Evolutionary conservation across 768 basidiomycete species (phyloP).

Genomic region (Leucosporidium creatinivorum): DNA sequence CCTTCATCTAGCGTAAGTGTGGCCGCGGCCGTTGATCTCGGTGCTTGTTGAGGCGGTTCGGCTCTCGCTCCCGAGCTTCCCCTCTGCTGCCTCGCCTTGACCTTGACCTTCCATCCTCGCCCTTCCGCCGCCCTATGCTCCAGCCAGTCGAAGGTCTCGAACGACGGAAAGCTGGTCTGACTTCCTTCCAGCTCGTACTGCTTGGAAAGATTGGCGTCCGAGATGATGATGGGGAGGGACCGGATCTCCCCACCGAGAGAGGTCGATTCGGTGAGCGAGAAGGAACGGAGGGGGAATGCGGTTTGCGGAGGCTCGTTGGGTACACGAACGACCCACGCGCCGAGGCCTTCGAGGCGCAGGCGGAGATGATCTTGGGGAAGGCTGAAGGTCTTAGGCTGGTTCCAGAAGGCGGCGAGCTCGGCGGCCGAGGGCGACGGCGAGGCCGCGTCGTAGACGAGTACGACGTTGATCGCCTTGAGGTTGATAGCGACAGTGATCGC

Average conservation of each 20-base stretch:
- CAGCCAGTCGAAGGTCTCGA: not conserved
- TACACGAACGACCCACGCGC: not conserved
- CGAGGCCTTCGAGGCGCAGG: conserved; percentile 3
- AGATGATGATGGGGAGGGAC: not conserved
- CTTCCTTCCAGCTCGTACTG: not conserved
- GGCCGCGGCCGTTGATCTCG: not conserved
- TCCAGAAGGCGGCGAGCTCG: not conserved
- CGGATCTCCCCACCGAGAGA: not conserved
- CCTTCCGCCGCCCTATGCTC: not conserved
- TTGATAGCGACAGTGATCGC: not conserved
- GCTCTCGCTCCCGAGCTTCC: not conserved
- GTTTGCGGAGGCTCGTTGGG: not conserved
- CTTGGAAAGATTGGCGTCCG: not conserved
- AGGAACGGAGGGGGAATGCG: not conserved
- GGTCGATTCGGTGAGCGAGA: not conserved
- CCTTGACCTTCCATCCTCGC: not conserved
- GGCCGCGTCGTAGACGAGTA: not conserved
- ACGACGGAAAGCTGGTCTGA: too few relatives aligned
- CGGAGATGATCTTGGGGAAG: conserved; percentile 7
- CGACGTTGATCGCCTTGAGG: not conserved
- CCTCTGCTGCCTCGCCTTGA: not conserved
- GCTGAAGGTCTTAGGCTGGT: not conserved
- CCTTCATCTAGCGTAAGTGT: not conserved
- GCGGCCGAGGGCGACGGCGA: not conserved
- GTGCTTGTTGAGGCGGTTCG: not conserved